Conservation (phyloP, 2,329 filamentous ascomycete species). For the Aspergillus ochraceus region DNA sequence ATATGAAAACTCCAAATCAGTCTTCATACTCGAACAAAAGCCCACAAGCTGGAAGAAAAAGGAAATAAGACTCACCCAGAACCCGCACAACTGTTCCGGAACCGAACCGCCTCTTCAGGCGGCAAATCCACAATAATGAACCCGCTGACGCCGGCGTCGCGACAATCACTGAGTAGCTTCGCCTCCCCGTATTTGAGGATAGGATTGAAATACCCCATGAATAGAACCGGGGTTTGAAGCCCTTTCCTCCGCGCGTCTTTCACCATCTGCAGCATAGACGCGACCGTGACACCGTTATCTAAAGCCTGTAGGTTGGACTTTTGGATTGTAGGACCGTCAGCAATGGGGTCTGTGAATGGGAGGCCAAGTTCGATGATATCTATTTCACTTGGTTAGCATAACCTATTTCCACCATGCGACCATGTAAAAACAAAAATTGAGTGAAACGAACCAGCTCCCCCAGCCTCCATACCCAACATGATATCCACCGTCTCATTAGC, state of each 20-base stretch:
- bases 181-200: slow-evolving; percentile 89
- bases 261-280: slow-evolving; percentile 76
- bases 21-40: no score
- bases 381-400: slow-evolving; percentile 31
- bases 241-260: slow-evolving; percentile 72
- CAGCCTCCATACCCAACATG: slow-evolving; percentile 82
- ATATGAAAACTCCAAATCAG: no score
- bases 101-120: slow-evolving; percentile 90
- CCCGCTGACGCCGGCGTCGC: slow-evolving; percentile 81
- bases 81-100: slow-evolving; percentile 78
- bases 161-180: slow-evolving; percentile 75
- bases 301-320: slow-evolving; percentile 85
- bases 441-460: slow-evolving; percentile 69
- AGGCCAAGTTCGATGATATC: slow-evolving; percentile 93
- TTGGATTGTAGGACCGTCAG: slow-evolving; percentile 92
- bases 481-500: slow-evolving; percentile 77
- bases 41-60: no score
- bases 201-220: slow-evolving; percentile 99
- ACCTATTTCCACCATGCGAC: no score
- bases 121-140: slow-evolving; percentile 97
- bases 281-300: slow-evolving; percentile 79
- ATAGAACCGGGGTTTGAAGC: slow-evolving; percentile 74
- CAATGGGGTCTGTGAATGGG: slow-evolving; percentile 94
- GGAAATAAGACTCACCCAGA: slow-evolving; percentile 59
- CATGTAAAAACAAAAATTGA: no score